phyloP scores from a whole-genome alignment of 768 basidiomycete genomes.

The Tulasnella sp. region DNA sequence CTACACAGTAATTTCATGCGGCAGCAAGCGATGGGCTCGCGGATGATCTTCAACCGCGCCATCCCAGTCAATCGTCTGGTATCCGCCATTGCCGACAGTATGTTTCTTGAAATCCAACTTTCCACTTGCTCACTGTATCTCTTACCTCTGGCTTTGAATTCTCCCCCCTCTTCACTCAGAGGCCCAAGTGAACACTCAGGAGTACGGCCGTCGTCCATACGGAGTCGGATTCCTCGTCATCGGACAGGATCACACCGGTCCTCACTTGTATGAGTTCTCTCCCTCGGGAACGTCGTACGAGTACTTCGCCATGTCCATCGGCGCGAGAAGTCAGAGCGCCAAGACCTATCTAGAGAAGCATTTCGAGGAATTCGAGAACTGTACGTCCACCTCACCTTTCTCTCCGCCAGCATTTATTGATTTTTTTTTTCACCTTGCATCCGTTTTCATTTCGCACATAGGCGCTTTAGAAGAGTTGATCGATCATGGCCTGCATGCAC shows the following conservation, averaged over 20 bases:
- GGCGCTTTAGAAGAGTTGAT: slow-evolving; percentile 81
- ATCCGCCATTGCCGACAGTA: slow-evolving; percentile 88
- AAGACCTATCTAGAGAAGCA: slow-evolving; percentile 98
- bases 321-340: slow-evolving; percentile 93
- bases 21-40: slow-evolving; percentile 91
- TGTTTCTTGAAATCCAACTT: slow-evolving; percentile 29
- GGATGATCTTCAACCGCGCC: slow-evolving; percentile 92
- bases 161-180: slow-evolving; percentile 37
- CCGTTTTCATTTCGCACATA: slow-evolving; percentile 29
- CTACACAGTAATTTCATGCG: slow-evolving; percentile 95
- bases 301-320: slow-evolving; percentile 97
- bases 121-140: not conserved
- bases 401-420: not conserved
- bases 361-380: slow-evolving; percentile 75
- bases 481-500: slow-evolving; percentile 85
- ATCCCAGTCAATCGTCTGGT: slow-evolving; percentile 92
- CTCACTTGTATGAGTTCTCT: slow-evolving; percentile 96
- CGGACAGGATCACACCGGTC: slow-evolving; percentile 91
- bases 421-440: not conserved
- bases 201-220: slow-evolving; percentile 94
- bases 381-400: no score
- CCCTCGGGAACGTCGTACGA: slow-evolving; percentile 96
- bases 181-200: slow-evolving; percentile 97
- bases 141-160: not conserved
- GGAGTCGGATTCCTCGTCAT: slow-evolving; percentile 98